phyloP scores from a whole-genome alignment of 495 filamentous ascomycete species.

The Astrothelium macrocarpum region DNA sequence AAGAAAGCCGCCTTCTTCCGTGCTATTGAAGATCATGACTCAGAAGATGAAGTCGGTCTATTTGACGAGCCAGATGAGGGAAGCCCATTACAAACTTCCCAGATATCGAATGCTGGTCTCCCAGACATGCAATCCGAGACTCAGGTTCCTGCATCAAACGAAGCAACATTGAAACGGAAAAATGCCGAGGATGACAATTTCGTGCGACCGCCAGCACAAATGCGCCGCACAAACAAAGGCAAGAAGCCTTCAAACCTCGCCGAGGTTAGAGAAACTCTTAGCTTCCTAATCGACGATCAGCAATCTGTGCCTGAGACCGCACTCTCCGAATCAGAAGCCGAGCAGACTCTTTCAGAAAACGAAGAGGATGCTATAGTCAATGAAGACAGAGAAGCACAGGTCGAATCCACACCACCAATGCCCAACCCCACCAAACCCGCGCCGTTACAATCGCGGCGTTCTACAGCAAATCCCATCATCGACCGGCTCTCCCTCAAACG shows the following conservation, averaged over 20 bases:
- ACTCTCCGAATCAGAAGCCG: constrained; percentile 29
- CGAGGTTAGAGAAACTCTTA: constrained; percentile 71
- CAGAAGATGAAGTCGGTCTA: constrained; percentile 69
- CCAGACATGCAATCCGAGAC: constrained; percentile 31
- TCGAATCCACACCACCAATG: constrained; percentile 17
- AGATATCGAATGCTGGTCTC: constrained; percentile 30
- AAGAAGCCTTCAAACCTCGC: constrained; percentile 58
- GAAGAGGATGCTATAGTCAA: constrained; percentile 11
- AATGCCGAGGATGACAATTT: constrained; percentile 37
- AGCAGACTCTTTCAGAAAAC: constrained; percentile 26
- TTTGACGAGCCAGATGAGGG: constrained; percentile 38
- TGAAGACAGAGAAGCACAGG: neutral
- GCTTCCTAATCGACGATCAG: constrained; percentile 69
- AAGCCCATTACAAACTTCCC: constrained; percentile 36
- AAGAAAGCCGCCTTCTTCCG: constrained; percentile 83
- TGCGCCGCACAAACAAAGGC: constrained; percentile 50
- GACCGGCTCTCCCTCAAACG: constrained; percentile 77
- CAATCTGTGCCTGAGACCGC: constrained; percentile 43
- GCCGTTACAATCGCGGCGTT: constrained; percentile 13
- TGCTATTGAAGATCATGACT: constrained; percentile 74
- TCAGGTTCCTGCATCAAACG: neutral
- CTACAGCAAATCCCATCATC: constrained; percentile 37
- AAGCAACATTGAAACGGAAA: constrained; percentile 42
- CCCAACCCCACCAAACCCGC: constrained; percentile 35
- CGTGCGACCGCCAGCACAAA: constrained; percentile 47